Base-by-base conservation (phyloP, 768 basidiomycete genomes). In the Suillus hirtellus region DNA sequence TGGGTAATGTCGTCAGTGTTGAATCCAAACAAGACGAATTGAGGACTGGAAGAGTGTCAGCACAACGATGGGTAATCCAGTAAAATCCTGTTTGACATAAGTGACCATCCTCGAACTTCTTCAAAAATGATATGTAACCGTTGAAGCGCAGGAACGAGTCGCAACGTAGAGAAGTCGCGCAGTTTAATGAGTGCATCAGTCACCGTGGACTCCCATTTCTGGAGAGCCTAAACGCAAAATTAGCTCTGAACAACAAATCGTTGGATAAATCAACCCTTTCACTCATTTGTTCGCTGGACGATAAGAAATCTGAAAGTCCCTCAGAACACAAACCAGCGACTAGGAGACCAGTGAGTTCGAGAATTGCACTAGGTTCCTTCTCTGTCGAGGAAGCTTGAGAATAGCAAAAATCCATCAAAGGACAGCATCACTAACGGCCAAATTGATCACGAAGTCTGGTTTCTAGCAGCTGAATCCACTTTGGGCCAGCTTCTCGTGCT, bases 131-230 rank as follows among this genome's bases (percentile, higher is more conserved):
- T 78, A 70, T 90, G 85, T 42, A 93, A 73, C 38, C 93, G 85
- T 72, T 95, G 92, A 60, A 86, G 85, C 37, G 91, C 90, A 35
- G 90, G 90, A 9, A 85, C 82, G 37, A 92, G 76, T 58, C 86
- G 84, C 66, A 88, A 84, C 69, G 89, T 89, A 21, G 89, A 81
- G 69, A 82, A 86, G 72, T 94, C 89, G 60, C 91, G 89, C 62
- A 93, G 76, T 71, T 86, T 90, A 38, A 82, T 78, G 59, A 95
- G 74, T 17, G 90, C 85, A 64, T 93, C 90, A 11, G 80, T 79
- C 67, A 93, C 83, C 4, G 86, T 86, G 1, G 84, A 79, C 71
- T 94, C 92, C 92, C 92, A 95, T 72, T 92, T 92, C 71, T 88
- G 87, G 62, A 94, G 80, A 54, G 87, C 86, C 92, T 94, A 66